phyloP scores from a whole-genome alignment of 345 rosid genomes.

The Garcia nutans region DNA sequence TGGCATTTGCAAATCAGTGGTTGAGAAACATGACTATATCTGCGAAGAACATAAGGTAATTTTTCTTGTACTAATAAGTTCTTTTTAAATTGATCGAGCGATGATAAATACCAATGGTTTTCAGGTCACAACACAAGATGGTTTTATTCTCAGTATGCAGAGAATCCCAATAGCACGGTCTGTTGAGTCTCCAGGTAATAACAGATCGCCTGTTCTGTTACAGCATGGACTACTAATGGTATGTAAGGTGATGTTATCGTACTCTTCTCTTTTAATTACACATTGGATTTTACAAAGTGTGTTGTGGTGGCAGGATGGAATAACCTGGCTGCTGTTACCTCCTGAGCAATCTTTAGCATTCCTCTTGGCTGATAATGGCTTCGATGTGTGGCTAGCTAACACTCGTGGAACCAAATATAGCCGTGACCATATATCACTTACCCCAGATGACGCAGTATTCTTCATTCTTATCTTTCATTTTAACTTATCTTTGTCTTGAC shows the following conservation, averaged over 20 bases:
- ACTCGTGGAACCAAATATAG: conserved; percentile 51
- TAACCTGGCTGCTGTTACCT: conserved; percentile 41
- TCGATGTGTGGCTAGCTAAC: conserved; percentile 47
- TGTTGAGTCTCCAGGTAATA: conserved; percentile 22
- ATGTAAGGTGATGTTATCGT: background rate
- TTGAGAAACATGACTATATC: conserved; percentile 13
- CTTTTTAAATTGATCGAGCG: background rate
- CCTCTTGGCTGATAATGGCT: conserved; percentile 53
- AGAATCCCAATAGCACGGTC: conserved; percentile 45
- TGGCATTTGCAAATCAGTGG: conserved; percentile 21
- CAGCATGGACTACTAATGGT: conserved; percentile 59
- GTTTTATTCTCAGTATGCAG: conserved; percentile 55
- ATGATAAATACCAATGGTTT: background rate
- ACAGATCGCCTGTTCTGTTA: conserved; percentile 43
- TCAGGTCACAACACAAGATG: conserved; percentile 59
- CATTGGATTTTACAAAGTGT: background rate
- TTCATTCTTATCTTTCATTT: background rate
- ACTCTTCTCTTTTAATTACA: background rate
- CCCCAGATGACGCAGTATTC: conserved; percentile 15
- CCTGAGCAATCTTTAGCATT: conserved; percentile 46
- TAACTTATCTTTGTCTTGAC: background rate
- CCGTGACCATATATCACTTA: conserved; percentile 35
- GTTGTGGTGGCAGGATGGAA: conserved; percentile 42
- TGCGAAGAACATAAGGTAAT: conserved; percentile 20
- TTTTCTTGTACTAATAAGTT: background rate